Evolutionary conservation across 1,139 yeast species (phyloP).

Genomic region (Candida sanyaensis): DNA sequence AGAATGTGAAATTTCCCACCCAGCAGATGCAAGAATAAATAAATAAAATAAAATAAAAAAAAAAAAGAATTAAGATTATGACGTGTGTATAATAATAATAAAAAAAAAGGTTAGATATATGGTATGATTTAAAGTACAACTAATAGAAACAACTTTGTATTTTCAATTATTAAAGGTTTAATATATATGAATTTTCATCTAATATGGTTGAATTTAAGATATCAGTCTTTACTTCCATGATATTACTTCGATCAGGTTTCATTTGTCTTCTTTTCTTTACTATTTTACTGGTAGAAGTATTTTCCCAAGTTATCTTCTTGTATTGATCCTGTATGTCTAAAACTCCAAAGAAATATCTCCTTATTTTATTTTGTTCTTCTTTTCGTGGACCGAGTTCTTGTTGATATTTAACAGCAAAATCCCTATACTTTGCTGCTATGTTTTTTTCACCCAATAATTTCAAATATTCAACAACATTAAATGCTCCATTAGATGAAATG

Average conservation of each 20-base stretch:
- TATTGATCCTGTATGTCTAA: conserved; percentile 10
- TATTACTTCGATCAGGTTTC: neutral
- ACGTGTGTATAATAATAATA: too few species aligned
- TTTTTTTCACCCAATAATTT: conserved; percentile 8
- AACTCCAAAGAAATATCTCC: conserved; percentile 9
- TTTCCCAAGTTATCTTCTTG: conserved; percentile 11
- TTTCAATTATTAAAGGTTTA: neutral
- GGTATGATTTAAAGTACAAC: neutral
- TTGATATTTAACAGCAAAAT: conserved; percentile 5
- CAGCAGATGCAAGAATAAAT: neutral
- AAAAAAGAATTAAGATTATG: neutral
- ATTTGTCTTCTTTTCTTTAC: neutral
- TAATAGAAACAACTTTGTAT: neutral
- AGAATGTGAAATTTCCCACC: conserved; percentile 4
- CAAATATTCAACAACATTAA: conserved; percentile 21
- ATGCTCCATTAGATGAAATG: conserved; percentile 11
- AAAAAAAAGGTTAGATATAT: neutral
- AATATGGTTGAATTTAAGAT: neutral
- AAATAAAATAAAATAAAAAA: neutral
- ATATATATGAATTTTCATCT: conserved; percentile 3
- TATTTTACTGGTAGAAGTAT: conserved; percentile 1
- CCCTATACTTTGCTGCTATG: conserved; percentile 3
- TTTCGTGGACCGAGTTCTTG: neutral
- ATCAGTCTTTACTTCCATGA: neutral
- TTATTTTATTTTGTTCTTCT: neutral